Evolutionary conservation across 2,329 filamentous ascomycete species (phyloP), one percentile per base, ranked within the genome.

Genomic region (Trichoderma sp.): DNA sequence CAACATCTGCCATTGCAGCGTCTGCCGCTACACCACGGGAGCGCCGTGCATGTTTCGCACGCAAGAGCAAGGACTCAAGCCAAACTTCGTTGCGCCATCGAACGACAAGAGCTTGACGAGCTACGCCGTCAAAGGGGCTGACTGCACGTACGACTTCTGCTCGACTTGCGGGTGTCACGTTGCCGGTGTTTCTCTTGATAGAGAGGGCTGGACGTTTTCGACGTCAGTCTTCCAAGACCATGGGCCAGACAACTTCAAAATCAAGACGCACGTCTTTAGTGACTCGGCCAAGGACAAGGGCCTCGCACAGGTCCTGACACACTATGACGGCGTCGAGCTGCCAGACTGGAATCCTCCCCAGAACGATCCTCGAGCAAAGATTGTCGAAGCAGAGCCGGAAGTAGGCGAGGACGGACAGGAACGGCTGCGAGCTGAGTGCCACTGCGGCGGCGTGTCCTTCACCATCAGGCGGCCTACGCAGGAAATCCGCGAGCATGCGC

Each of bases 391-490:
- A 5, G 21, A 72, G 52, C 65, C 70, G 0, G 77, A 79, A 66
- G 61, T 74, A 7, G 78, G 76, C 5, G 57, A 63, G 0, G 70
- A 77, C 9, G 79, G 78, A 10, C 69, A 75, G 48, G 77, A 81
- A 44, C 70, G 76, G 19, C 74, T 84, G 12, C 76, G 77, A 0
- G 81, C 75, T 0, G 67, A 81, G 66, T 83, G 82, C 67, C 74
- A 78, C 63, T 84, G 81, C 64, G 79, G 78, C 47, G 81, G 81
- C 10, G 78, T 83, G 0, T 79, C 77, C 4, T 82, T 83, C 69
- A 78, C 78, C 5, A 73, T 83, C 34, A 69, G 73, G 10, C 75
- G 80, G 3, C 82, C 81, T 1, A 73, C 70, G 3, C 60, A 73
- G 5, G 71, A 71, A 17, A 71, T 74, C 3, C 68, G 73, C 28